These are phyloP conservation scores for Saturnispora zaruensis DNA, from an alignment of 805 yeast genomes.

Conservation along the genomic window DNA sequence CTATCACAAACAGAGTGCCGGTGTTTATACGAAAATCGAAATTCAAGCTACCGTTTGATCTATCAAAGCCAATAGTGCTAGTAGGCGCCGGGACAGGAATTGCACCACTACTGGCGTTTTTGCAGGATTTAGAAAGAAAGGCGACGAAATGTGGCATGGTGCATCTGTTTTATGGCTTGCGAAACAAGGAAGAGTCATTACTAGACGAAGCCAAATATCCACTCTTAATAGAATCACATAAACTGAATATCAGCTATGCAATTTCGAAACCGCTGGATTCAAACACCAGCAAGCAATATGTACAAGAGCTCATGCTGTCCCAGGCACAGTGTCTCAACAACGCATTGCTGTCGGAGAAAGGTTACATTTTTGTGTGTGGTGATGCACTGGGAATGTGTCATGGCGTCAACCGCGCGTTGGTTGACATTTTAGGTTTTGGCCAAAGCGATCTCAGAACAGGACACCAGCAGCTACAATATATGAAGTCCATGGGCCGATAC, in stretches of 20 bases:
- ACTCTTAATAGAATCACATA: slow-evolving; percentile 37
- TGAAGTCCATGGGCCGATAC: slow-evolving; percentile 73
- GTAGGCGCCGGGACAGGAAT: slow-evolving; percentile 96
- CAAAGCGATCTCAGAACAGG: slow-evolving; percentile 53
- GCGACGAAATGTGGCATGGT: slow-evolving; percentile 48
- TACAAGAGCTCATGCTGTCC: slow-evolving; percentile 64
- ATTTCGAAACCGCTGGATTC: slow-evolving; percentile 56
- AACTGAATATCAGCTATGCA: slow-evolving; percentile 64
- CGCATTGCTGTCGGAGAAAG: slow-evolving; percentile 47
- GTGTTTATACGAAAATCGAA: slow-evolving; percentile 83
- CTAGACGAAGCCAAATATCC: slow-evolving; percentile 81
- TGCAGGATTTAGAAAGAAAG: slow-evolving; percentile 51
- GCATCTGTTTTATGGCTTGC: slow-evolving; percentile 66
- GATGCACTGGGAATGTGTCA: slow-evolving; percentile 88
- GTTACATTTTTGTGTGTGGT: slow-evolving; percentile 87
- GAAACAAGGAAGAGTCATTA: slow-evolving; percentile 53
- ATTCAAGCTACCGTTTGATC: slow-evolving; percentile 79
- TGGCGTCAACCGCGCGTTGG: slow-evolving; percentile 67
- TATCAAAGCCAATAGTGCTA: slow-evolving; percentile 73
- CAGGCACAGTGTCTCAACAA: slow-evolving; percentile 40
- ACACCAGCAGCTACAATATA: slow-evolving; percentile 55
- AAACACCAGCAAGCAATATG: slow-evolving; percentile 48
- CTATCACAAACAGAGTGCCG: slow-evolving; percentile 51
- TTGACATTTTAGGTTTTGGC: slow-evolving; percentile 47
- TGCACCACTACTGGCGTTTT: slow-evolving; percentile 90